phyloP scores from a whole-genome alignment of 768 basidiomycete species.

The Favolaschia claudopus region DNA sequence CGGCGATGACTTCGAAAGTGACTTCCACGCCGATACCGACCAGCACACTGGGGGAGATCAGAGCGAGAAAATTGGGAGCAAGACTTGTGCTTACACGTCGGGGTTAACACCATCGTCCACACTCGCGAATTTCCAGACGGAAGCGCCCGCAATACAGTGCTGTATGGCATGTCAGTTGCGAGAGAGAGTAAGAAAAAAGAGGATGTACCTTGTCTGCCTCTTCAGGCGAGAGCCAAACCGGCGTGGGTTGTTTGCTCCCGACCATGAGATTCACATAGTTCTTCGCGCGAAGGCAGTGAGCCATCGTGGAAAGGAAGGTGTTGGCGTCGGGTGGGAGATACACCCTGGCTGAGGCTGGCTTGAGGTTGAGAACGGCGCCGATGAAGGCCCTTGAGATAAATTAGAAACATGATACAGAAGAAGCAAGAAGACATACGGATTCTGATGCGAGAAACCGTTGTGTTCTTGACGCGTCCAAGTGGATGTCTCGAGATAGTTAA shows the following conservation, averaged over 20 bases:
- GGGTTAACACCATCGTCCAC: slow-evolving; percentile 75
- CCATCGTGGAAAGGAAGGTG: slow-evolving; percentile 81
- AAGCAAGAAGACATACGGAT: slow-evolving; percentile 49
- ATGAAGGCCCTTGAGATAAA: slow-evolving; percentile 62
- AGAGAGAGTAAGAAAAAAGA: not conserved
- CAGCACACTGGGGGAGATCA: slow-evolving; percentile 65
- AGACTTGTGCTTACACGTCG: slow-evolving; percentile 60
- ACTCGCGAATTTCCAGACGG: slow-evolving; percentile 86
- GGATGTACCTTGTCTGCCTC: slow-evolving; percentile 69
- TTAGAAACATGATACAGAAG: not conserved
- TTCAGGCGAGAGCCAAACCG: slow-evolving; percentile 79
- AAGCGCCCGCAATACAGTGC: slow-evolving; percentile 90
- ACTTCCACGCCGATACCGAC: slow-evolving; percentile 90
- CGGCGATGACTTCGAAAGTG: slow-evolving; percentile 89
- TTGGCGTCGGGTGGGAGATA: slow-evolving; percentile 94
- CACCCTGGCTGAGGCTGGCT: slow-evolving; percentile 73
- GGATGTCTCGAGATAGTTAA: slow-evolving; percentile 90
- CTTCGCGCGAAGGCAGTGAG: slow-evolving; percentile 84
- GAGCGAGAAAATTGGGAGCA: not conserved
- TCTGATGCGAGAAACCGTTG: slow-evolving; percentile 91
- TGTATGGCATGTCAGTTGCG: slow-evolving; percentile 32
- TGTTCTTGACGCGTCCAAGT: slow-evolving; percentile 89
- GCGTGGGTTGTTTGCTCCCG: slow-evolving; percentile 84
- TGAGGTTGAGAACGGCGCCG: slow-evolving; percentile 83
- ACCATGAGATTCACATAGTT: slow-evolving; percentile 91